Conservation (phyloP, 1,284 basidiomycete genomes). For the Pseudomicrostroma phylloplanum region DNA sequence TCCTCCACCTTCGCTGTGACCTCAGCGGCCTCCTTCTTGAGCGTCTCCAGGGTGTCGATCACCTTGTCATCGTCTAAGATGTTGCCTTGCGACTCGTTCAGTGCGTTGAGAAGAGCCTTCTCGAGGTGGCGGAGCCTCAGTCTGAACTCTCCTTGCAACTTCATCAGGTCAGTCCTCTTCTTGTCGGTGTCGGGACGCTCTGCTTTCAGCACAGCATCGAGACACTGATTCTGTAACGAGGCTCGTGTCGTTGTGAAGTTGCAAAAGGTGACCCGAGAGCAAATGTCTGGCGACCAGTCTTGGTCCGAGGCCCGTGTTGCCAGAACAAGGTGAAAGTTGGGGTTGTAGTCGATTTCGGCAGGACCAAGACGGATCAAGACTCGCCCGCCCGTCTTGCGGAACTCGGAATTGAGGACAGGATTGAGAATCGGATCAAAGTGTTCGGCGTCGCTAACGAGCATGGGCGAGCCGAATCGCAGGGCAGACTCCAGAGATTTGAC, state of each 20-base stretch:
- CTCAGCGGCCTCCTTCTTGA: conserved; percentile 95
- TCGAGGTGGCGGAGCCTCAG: conserved; percentile 87
- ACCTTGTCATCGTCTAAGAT: conserved; percentile 99
- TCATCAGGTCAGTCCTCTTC: conserved; percentile 96
- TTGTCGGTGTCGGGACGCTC: conserved; percentile 94
- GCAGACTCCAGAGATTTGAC: conserved; percentile 96
- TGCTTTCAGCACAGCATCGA: conserved; percentile 93
- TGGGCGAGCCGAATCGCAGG: conserved; percentile 94
- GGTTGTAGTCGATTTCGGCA: conserved; percentile 99
- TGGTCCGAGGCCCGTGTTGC: conserved; percentile 94
- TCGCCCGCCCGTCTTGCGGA: conserved; percentile 78
- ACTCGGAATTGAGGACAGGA: conserved; percentile 93
- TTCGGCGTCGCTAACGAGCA: conserved; percentile 96
- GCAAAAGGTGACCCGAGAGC: conserved; percentile 96
- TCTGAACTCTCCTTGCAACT: conserved; percentile 95
- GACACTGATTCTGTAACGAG: conserved; percentile 93
- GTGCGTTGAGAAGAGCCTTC: conserved; percentile 82
- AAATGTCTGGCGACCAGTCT: conserved; percentile 96
- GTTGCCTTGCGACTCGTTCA: conserved; percentile 94
- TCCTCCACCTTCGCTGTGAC: conserved; percentile 95
- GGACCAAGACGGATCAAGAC: conserved; percentile 95
- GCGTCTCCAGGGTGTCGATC: conserved; percentile 89
- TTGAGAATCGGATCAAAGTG: conserved; percentile 97
- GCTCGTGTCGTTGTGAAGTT: conserved; percentile 99
- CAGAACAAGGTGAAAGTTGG: conserved; percentile 92